Percentiles rank a stretch among this genome's conserved stretches.
Evolutionary conservation across 2,329 filamentous ascomycete species (phyloP).

Genomic region (Fusarium beomiforme): DNA sequence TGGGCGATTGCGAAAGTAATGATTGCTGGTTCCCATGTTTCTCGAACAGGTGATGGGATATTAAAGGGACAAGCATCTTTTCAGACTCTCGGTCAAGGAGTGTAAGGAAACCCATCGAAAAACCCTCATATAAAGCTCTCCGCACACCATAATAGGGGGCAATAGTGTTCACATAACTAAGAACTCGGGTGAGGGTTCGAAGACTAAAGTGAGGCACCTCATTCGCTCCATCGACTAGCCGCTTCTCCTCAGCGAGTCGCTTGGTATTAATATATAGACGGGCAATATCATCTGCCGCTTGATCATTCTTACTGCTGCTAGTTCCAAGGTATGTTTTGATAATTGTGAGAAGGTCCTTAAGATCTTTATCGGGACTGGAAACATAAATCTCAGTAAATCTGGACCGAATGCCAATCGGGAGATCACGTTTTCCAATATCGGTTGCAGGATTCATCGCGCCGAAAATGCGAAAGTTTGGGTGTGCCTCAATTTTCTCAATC

Average conservation of each 20-base stretch:
- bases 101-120: conserved; percentile 97
- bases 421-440: conserved; percentile 93
- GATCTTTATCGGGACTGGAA: conserved; percentile 84
- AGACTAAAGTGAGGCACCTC: conserved; percentile 98
- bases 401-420: conserved; percentile 87
- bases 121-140: conserved; percentile 90
- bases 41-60: conserved; percentile 81
- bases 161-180: conserved; percentile 89
- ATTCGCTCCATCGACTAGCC: conserved; percentile 91
- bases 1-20: conserved; percentile 81
- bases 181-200: conserved; percentile 87
- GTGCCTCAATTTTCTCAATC: conserved; percentile 87
- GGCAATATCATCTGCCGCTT: conserved; percentile 82
- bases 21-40: conserved; percentile 73
- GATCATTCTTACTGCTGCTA: conserved; percentile 75
- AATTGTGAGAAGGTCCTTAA: conserved; percentile 87
- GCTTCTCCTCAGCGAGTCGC: conserved; percentile 79
- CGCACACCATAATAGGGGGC: conserved; percentile 85
- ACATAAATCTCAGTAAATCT: conserved; percentile 97
- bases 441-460: conserved; percentile 99
- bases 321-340: conserved; percentile 88
- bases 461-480: conserved; percentile 94
- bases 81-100: conserved; percentile 86
- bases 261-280: conserved; percentile 91
- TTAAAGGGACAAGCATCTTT: conserved; percentile 78